Conservation (phyloP, 176 grass and related monocot species). For the Musa acuminata region DNA sequence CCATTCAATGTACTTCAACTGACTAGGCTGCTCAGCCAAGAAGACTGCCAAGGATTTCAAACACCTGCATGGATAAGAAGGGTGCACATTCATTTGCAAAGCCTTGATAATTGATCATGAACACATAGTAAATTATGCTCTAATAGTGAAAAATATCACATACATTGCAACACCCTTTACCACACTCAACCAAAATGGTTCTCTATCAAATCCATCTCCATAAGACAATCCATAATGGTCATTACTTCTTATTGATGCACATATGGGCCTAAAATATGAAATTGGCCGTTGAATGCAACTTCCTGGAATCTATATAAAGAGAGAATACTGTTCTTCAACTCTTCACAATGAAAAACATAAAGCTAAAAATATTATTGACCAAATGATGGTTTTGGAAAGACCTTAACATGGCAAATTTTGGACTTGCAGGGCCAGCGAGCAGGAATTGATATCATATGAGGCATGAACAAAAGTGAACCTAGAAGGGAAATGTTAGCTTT, state of each 20-base stretch:
- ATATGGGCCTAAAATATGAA: conserved; percentile 17
- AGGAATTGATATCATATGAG: not conserved
- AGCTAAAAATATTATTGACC: not conserved
- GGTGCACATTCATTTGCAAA: conserved; percentile 17
- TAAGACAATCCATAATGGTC: conserved; percentile 12
- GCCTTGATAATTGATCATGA: not conserved
- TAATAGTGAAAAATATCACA: not conserved
- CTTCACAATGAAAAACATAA: not conserved
- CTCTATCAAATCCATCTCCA: conserved; percentile 18
- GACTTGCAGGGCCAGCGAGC: conserved; percentile 10
- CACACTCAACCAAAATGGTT: conserved; percentile 34
- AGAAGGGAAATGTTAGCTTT: not conserved
- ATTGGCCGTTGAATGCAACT: not conserved
- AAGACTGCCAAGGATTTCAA: conserved; percentile 51
- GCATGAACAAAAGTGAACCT: conserved; percentile 20
- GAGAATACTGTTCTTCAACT: not conserved
- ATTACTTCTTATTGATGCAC: conserved; percentile 21
- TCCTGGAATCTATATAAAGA: conserved; percentile 17
- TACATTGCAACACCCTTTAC: conserved; percentile 33
- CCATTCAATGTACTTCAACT: conserved; percentile 89
- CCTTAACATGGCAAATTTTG: conserved; percentile 26
- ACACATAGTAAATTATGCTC: not conserved
- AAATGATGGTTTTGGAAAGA: not conserved
- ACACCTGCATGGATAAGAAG: conserved; percentile 35
- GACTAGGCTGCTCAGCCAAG: conserved; percentile 70